A percentile compares a stretch with the other conserved stretches of the same genome.
Conservation (phyloP, 306 rosid genomes). For the Vigna angularis region DNA sequence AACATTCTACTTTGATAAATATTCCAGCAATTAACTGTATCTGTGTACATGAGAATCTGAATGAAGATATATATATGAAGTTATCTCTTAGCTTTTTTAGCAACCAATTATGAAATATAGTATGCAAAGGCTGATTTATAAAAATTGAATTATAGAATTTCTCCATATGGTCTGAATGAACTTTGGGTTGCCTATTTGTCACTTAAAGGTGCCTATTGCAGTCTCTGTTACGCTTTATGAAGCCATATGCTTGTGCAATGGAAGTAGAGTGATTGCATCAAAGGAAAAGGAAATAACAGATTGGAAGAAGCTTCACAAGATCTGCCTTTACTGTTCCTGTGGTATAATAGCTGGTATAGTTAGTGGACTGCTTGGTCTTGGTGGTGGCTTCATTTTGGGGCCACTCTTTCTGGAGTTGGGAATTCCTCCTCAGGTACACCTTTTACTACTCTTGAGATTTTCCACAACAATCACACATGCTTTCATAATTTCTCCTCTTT, state of each 20-base stretch:
- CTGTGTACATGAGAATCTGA: background rate
- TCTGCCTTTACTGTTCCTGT: constrained; percentile 70
- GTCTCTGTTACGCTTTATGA: constrained; percentile 71
- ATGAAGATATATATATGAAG: background rate
- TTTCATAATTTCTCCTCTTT: constrained; percentile 2
- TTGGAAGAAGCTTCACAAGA: constrained; percentile 77
- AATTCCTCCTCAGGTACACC: constrained; percentile 82
- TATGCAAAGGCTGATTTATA: background rate
- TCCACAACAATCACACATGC: background rate
- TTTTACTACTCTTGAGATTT: constrained; percentile 17
- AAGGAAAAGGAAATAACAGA: constrained; percentile 74
- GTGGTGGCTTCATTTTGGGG: constrained; percentile 87
- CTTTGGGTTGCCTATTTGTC: constrained; percentile 32
- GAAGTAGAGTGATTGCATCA: constrained; percentile 78
- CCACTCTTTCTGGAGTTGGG: constrained; percentile 86
- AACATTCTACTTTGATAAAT: background rate
- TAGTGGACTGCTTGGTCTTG: constrained; percentile 83
- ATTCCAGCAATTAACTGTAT: background rate
- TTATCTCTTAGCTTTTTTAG: background rate
- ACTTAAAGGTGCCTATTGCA: constrained; percentile 73
- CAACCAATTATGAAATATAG: background rate
- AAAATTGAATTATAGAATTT: constrained; percentile 15
- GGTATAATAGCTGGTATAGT: constrained; percentile 83
- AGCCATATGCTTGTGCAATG: constrained; percentile 70
- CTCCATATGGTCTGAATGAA: constrained; percentile 28